Evolutionary conservation across 352 stramenopile genomes (phyloP), one percentile per base, ranked within the genome.

Genomic region (Globisporangium acanthophoron): DNA sequence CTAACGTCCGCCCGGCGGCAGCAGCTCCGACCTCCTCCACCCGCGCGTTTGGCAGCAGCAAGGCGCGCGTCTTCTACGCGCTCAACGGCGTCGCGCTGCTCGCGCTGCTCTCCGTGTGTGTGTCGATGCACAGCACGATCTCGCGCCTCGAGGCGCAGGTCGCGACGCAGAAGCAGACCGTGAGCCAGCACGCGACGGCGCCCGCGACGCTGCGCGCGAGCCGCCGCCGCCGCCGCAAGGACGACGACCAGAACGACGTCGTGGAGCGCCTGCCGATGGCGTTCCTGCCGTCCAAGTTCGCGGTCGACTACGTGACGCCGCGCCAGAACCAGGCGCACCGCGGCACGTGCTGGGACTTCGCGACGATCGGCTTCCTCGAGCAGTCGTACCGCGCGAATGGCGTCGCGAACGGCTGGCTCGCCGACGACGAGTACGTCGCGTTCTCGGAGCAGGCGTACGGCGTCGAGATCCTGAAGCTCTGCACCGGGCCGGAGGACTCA

Each of bases 341-440:
- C 41, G 83, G 83, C 41, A 92, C 80, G 3, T 92, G 83, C 64
- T 92, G 83, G 83, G 83, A 92, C 64, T 92, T 92, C 52, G 80
- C 83, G 3, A 90, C 83, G 7, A 82, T 92, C 47, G 74, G 74
- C 27, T 85, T 90, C 54, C 61, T 92, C 39, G 83, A 92, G 64
- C 78, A 88, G 57, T 90, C 80, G 54, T 92, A 92, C 61, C 74
- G 83, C 29, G 78, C 78, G 31, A 72, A 88, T 21, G 83, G 80
- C 45, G 61, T 90, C 31, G 59, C 57, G 39, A 79, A 86, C 29
- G 80, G 76, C 33, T 92, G 83, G 83, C 80, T 92, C 5, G 65
- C 74, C 2, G 58, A 62, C 15, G 74, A 92, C 35, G 80, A 90
- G 56, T 92, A 89, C 50, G 80, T 90, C 33, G 76, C 80, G 15